Conservation (phyloP, 2,329 filamentous ascomycete genomes). For the Gremmenia infestans region DNA sequence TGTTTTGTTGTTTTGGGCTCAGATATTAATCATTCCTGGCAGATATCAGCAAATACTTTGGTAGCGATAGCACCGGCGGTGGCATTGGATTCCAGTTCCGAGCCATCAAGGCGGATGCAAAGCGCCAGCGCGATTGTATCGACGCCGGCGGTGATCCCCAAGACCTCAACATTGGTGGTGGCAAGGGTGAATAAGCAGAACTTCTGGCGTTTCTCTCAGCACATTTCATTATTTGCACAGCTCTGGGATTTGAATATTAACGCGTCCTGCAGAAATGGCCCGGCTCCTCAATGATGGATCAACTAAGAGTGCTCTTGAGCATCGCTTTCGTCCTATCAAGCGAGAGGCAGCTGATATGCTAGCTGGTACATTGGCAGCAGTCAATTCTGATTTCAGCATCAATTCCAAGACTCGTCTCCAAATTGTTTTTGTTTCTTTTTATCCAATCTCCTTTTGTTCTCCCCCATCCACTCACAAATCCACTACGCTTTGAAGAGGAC, state of each 20-base stretch:
- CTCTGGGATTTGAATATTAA: not conserved
- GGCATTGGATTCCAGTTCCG: conserved; percentile 60
- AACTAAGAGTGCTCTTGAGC: conserved; percentile 23
- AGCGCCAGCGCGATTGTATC: conserved; percentile 42
- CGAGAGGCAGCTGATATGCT: conserved; percentile 22
- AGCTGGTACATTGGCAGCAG: conserved; percentile 11
- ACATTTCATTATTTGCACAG: conserved; percentile 5
- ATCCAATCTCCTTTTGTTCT: conserved; percentile 13
- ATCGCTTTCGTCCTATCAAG: conserved; percentile 28
- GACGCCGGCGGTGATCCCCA: conserved; percentile 42
- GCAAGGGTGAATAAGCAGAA: conserved; percentile 5
- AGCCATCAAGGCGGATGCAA: conserved; percentile 48
- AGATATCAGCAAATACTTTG: conserved; percentile 58
- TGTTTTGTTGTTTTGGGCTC: not conserved
- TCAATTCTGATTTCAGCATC: not conserved
- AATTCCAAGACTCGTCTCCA: too few relatives aligned
- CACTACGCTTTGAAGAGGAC: conserved; percentile 5
- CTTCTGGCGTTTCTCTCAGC: not conserved
- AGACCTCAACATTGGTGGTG: conserved; percentile 14
- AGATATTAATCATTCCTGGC: conserved; percentile 6
- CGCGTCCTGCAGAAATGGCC: conserved; percentile 16
- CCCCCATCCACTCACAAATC: conserved; percentile 6
- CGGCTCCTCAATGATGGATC: conserved; percentile 18
- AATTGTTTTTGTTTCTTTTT: conserved; percentile 5
- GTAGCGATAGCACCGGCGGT: conserved; percentile 48